Base-by-base conservation (phyloP, 2,329 filamentous ascomycete genomes). In the Mycogone perniciosa region DNA sequence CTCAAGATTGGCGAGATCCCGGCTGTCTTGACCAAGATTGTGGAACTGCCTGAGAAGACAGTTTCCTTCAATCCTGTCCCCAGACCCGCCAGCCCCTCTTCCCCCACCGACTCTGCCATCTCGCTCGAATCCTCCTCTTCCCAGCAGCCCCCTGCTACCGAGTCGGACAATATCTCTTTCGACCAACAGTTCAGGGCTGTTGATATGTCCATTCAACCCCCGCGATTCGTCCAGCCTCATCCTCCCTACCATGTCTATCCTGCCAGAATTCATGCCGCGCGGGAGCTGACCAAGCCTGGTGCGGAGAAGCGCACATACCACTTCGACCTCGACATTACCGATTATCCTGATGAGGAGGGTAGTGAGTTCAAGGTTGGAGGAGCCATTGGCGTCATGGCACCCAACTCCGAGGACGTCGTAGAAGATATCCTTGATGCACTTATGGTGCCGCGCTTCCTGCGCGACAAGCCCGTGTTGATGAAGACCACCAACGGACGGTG, bases 271-370 rank as follows among this genome's bases (percentile, higher is more conserved):
- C 86, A 89, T 69, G 84, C 84, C 60, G 82, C 89, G 2, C 85
- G 93, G 50, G 90, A 96, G 69, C 73, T 99, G 64, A 99, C 93
- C 9, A 86, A 82, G 65, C 76, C 81, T 27, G 92, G 92, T 26
- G 93, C 93, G 5, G 89, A 96, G 75, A 99, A 99, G 80, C 81
- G 92, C 54, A 99, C 93, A 0, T 96, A 92, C 67, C 93, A 99
- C 70, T 97, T 97, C 62, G 93, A 97, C 62, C 82, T 99, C 41
- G 93, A 99, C 62, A 86, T 99, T 45, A 96, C 92, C 44, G 86
- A 96, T 65, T 99, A 99, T 62, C 90, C 93, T 0, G 80, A 82
- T 20, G 89, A 95, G 71, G 86, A 88, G 48, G 77, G 80, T 45
- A 83, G 91, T 5, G 93, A 97, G 64, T 99, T 97, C 77, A 91